These are phyloP conservation scores for Calocybe indica DNA, from an alignment of 768 basidiomycete genomes.

Conservation along the genomic window DNA sequence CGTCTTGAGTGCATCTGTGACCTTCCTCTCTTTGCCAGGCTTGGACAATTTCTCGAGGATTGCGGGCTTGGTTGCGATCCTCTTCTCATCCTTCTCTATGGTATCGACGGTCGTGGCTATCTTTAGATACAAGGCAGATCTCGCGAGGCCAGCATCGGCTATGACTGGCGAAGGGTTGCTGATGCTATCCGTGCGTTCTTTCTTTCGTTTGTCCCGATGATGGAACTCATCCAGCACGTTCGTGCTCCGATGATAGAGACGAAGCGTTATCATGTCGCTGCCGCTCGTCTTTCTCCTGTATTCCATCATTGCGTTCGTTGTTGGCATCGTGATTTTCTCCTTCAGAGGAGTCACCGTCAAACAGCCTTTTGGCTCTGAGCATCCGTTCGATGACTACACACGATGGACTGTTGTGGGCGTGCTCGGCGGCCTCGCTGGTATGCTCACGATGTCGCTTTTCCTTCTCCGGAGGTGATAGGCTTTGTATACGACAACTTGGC, in stretches of 20 bases:
- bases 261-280: slow-evolving; percentile 61
- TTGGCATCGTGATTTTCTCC: slow-evolving; percentile 60
- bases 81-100: slow-evolving; percentile 68
- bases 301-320: slow-evolving; percentile 61
- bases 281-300: slow-evolving; percentile 73
- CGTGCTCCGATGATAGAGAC: slow-evolving; percentile 30
- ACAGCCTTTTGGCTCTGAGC: slow-evolving; percentile 25
- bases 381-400: slow-evolving; percentile 53
- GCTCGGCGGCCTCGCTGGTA: slow-evolving; percentile 57
- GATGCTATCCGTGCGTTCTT: slow-evolving; percentile 35
- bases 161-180: slow-evolving; percentile 54
- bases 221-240: background rate
- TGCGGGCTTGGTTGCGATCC: slow-evolving; percentile 60
- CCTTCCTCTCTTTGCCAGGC: slow-evolving; percentile 74
- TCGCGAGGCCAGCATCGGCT: slow-evolving; percentile 43
- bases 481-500: no score
- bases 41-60: slow-evolving; percentile 59
- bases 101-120: slow-evolving; percentile 63
- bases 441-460: slow-evolving; percentile 49
- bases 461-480: slow-evolving; percentile 22
- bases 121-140: slow-evolving; percentile 62
- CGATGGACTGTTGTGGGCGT: slow-evolving; percentile 60
- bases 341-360: slow-evolving; percentile 45
- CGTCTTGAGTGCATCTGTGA: slow-evolving; percentile 75
- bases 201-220: background rate